Base-by-base conservation (phyloP, 2,329 filamentous ascomycete species). In the Neofusicoccum cordaticola region DNA sequence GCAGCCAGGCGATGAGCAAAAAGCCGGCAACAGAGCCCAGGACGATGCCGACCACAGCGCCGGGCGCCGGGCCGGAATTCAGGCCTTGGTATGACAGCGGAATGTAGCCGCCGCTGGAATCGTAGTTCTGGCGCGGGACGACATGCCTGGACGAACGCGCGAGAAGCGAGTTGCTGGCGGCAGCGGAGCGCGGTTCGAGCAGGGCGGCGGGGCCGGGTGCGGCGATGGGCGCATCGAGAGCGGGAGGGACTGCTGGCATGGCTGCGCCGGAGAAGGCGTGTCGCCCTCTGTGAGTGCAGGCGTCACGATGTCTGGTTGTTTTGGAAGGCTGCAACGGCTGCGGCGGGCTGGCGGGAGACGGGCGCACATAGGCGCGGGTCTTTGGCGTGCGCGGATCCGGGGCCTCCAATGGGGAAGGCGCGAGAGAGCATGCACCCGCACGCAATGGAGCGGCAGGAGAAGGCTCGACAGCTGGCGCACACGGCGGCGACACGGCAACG, bases 61-160 rank as follows among this genome's bases (percentile, higher is more conserved):
- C 86, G 0, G 86, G 82, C 0, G 80, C 52, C 0, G 86, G 86
- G 5, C 85, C 82, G 31, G 77, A 70, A 71, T 84, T 75, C 39
- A 85, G 77, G 61, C 80, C 79, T 51, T 82, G 80, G 75, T 90
- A 90, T 69, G 85, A 85, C 31, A 85, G 82, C 1, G 87, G 86
- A 69, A 90, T 87, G 66, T 86, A 81, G 65, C 75, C 76, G 61
- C 75, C 75, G 62, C 74, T 69, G 62, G 72, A 71, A 67, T 68
- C 67, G 44, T 51, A 35, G 42, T 39, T 50, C 52, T 64, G 68
- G 53, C 65, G 66, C 9, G 35, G 19, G 31, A 42, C 35, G 42
- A 66, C 61, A 22, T 7, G 41, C 22, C 22, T 22, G 22, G 22
- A 22, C 22, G 22, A 22, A 22, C 22, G 22, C 22, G 22, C 22